Evolutionary conservation across 2,329 filamentous ascomycete species (phyloP).

Genomic region (Colletotrichum liaoningense): DNA sequence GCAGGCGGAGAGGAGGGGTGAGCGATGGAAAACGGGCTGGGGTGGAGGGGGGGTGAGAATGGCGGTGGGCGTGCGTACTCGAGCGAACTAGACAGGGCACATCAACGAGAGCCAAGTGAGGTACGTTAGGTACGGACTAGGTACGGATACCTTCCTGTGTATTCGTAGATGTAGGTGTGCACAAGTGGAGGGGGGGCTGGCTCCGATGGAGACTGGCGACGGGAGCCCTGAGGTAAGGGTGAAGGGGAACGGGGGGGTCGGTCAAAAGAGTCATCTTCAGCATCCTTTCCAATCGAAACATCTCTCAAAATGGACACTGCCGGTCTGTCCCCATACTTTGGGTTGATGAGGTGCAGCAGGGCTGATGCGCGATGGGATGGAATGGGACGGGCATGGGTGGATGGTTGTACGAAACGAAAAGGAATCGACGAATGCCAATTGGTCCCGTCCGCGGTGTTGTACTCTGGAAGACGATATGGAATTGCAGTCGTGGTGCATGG

Average conservation of each 20-base stretch:
- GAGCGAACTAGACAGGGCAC: background rate
- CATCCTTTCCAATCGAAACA: slow-evolving; percentile 28
- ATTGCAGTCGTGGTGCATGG: slow-evolving; percentile 11
- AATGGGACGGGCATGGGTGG: slow-evolving; percentile 22
- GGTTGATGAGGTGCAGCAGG: slow-evolving; percentile 37
- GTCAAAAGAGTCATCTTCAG: slow-evolving; percentile 36
- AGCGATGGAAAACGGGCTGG: slow-evolving; percentile 42
- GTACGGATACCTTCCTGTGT: slow-evolving; percentile 1
- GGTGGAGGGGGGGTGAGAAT: slow-evolving; percentile 25
- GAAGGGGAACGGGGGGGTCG: slow-evolving; percentile 19
- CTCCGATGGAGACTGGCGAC: background rate
- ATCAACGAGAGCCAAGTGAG: background rate
- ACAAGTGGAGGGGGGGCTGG: background rate
- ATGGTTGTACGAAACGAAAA: slow-evolving; percentile 25
- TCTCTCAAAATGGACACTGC: slow-evolving; percentile 35
- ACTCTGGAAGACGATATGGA: slow-evolving; percentile 13
- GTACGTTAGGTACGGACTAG: slow-evolving; percentile 13
- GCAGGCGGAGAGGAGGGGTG: slow-evolving; percentile 30
- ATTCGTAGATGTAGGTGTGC: background rate
- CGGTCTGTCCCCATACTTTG: slow-evolving; percentile 30
- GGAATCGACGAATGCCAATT: slow-evolving; percentile 5
- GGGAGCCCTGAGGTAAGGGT: background rate
- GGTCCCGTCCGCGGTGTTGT: background rate
- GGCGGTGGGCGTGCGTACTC: slow-evolving; percentile 13
- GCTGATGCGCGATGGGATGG: slow-evolving; percentile 36